Base-by-base conservation (phyloP, 1,284 basidiomycete species). In the Rhodofomes roseus region DNA sequence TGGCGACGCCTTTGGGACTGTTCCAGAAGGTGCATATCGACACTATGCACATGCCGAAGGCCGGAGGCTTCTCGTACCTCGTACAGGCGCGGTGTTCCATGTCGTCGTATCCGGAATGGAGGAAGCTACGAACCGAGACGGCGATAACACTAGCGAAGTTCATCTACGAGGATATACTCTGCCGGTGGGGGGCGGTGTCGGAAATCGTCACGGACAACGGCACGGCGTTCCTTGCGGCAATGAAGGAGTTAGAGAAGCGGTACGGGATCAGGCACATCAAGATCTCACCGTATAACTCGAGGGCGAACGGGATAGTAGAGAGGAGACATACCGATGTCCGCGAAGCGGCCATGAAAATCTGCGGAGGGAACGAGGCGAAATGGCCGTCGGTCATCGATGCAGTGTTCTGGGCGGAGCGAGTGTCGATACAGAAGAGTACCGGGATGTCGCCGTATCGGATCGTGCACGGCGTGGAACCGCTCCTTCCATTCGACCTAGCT, bases 281-380 rank as follows among this genome's bases (percentile, higher is more conserved):
- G 0, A 79, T 82, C 9, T 76, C 73, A 0, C 69, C 68, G 0
- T 82, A 82, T 58, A 82, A 82, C 56, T 80, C 76, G 0, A 68
- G 68, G 1, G 74, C 72, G 0, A 81, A 81, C 52, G 73, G 79
- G 0, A 60, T 76, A 0, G 69, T 78, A 0, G 76, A 81, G 59
- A 57, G 70, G 0, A 57, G 63, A 1, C 79, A 81, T 56, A 73
- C 64, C 54, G 68, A 73, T 44, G 66, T 78, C 4, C 50, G 62
- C 16, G 51, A 79, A 60, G 66, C 72, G 0, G 31, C 79, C 1
- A 60, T 75, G 22, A 79, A 79, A 58, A 68, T 72, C 1, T 65
- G 61, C 4, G 67, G 71, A 3, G 75, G 74, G 0, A 68, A 77
- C 16, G 56, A 69, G 50, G 46, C 53, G 1, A 63, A 67, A 48